phyloP scores from a whole-genome alignment of 257 asterid species.

The Verbascum thapsus region DNA sequence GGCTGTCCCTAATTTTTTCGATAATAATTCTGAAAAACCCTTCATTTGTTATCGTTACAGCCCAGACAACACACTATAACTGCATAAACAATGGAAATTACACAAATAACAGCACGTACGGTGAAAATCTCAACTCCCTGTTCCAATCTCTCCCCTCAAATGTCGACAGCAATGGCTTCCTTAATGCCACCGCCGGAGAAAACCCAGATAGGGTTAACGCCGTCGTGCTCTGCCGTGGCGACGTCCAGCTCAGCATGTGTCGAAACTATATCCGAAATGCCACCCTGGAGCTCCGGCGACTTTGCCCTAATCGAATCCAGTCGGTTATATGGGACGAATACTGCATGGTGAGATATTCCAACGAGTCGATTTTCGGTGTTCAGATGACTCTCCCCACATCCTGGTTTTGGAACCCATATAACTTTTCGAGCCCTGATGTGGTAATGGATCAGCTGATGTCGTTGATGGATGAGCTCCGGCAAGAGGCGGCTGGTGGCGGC shows the following conservation, averaged over 20 bases:
- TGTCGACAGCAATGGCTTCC: slow-evolving; percentile 17
- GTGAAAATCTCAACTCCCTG: slow-evolving; percentile 21
- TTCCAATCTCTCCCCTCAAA: slow-evolving; percentile 17
- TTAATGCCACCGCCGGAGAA: slow-evolving; percentile 21
- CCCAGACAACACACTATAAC: no score
- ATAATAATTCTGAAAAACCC: no score
- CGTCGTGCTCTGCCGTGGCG: slow-evolving; percentile 35
- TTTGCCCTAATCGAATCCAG: no score
- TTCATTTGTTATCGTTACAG: no score
- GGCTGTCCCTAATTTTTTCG: no score
- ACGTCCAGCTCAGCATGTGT: slow-evolving; percentile 20
- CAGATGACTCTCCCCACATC: background rate
- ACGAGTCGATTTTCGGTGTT: slow-evolving; percentile 1
- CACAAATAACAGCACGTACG: slow-evolving; percentile 29
- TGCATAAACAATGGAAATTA: no score
- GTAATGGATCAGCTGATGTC: background rate
- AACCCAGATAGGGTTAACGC: slow-evolving; percentile 19
- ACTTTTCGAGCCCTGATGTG: background rate
- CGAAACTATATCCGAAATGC: slow-evolving; percentile 20
- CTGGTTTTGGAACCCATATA: background rate
- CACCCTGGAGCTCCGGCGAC: no score
- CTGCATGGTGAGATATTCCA: slow-evolving; percentile 27
- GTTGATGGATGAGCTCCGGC: slow-evolving; percentile 21
- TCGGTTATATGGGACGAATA: slow-evolving; percentile 7
- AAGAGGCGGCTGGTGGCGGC: slow-evolving; percentile 17